Conservation (phyloP, 176 grass and related monocot genomes). For the Areca catechu region DNA sequence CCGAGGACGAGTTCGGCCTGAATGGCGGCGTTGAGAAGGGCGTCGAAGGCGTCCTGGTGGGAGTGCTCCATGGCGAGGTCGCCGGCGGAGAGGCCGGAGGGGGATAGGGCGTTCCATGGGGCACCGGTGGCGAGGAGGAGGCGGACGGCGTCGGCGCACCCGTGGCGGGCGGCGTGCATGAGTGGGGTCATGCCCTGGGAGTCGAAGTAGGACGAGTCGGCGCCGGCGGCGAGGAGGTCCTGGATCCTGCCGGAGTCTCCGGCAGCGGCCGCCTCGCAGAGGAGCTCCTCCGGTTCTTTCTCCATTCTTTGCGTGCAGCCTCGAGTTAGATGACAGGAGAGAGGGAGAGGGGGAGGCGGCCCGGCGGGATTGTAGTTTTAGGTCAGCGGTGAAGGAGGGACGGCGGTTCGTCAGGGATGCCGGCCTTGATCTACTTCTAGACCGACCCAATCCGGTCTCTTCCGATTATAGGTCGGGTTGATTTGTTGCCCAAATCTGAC, state of each 20-base stretch:
- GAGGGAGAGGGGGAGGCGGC: too few species aligned
- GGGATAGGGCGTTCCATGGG: constrained; percentile 75
- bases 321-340: too few species aligned
- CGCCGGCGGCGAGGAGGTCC: constrained; percentile 34
- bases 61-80: constrained; percentile 45
- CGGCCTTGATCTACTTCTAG: too few species aligned
- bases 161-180: constrained; percentile 61
- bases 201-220: constrained; percentile 67
- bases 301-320: constrained; percentile 2
- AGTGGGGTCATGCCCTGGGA: constrained; percentile 50
- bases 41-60: constrained; percentile 51
- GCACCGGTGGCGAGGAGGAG: constrained; percentile 59
- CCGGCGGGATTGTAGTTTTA: too few species aligned
- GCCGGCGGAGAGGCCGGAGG: constrained; percentile 47
- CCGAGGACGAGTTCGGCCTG: constrained; percentile 87
- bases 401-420: too few species aligned
- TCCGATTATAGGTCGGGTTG: too few species aligned
- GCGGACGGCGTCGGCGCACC: constrained; percentile 35
- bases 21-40: constrained; percentile 70
- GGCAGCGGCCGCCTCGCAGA: constrained; percentile 47
- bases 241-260: constrained; percentile 26
- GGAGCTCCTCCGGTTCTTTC: constrained; percentile 48
- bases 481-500: too few species aligned
- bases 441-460: too few species aligned
- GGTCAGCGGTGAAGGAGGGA: too few species aligned